phyloP scores from a whole-genome alignment of 768 basidiomycete species.

The Heimioporus sp. region DNA sequence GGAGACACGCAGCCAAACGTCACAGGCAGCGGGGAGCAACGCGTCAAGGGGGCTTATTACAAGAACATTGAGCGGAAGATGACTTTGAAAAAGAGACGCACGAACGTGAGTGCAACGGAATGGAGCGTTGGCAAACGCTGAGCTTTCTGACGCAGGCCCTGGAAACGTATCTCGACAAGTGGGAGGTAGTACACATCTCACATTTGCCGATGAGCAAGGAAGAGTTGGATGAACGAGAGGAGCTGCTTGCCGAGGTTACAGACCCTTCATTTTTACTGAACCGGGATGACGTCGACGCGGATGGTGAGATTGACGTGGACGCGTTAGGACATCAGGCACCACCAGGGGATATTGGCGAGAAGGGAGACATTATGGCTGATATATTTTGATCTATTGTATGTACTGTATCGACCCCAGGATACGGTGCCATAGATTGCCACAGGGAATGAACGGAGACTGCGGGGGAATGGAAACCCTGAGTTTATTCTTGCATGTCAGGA shows the following conservation, averaged over 20 bases:
- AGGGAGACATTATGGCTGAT: conserved; percentile 34
- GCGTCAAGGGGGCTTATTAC: conserved; percentile 76
- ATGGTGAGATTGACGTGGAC: conserved; percentile 53
- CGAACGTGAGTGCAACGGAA: conserved; percentile 51
- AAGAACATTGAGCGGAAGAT: conserved; percentile 89
- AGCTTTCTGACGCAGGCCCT: conserved; percentile 42
- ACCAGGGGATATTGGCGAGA: conserved; percentile 19
- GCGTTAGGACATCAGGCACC: conserved; percentile 60
- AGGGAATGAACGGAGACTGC: not conserved
- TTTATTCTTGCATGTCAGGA: not conserved
- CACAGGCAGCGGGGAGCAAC: conserved; percentile 37
- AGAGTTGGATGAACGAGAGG: conserved; percentile 76
- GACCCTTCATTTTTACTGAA: conserved; percentile 60
- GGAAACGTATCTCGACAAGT: conserved; percentile 77
- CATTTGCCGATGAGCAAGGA: conserved; percentile 71
- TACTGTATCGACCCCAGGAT: not conserved
- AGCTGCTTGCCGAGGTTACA: conserved; percentile 71
- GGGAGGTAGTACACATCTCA: conserved; percentile 74
- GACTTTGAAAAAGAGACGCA: conserved; percentile 80
- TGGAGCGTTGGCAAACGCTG: no score
- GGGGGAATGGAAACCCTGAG: not conserved
- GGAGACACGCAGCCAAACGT: conserved; percentile 41
- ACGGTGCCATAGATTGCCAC: no score
- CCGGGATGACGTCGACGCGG: conserved; percentile 53
- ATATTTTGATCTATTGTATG: conserved; percentile 25